Evolutionary conservation across 129 eudicot species (phyloP).

Genomic region (Artemisia annua): DNA sequence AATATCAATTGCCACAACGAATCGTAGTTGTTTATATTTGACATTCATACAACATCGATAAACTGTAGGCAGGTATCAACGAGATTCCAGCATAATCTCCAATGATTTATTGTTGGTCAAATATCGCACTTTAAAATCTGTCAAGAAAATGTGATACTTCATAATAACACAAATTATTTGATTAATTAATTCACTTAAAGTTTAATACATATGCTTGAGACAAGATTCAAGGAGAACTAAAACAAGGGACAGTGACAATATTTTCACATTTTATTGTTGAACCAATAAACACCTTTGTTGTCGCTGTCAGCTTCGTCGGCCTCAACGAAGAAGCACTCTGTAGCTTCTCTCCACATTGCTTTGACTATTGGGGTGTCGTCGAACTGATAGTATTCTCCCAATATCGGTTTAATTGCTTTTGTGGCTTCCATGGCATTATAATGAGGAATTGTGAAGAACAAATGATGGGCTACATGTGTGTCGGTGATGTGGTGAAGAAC

Average conservation of each 20-base stretch:
- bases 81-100: too few species aligned
- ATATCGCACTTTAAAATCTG: too few species aligned
- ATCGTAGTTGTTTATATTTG: too few species aligned
- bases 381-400: conserved; percentile 21
- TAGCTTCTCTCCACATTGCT: conserved; percentile 23
- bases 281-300: conserved; percentile 15
- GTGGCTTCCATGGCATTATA: conserved; percentile 19
- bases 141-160: too few species aligned
- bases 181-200: too few species aligned
- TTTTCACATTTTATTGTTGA: conserved; percentile 15
- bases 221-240: too few species aligned
- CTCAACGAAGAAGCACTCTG: conserved; percentile 23
- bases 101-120: too few species aligned
- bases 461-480: conserved; percentile 20
- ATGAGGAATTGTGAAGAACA: conserved; percentile 19
- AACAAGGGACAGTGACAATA: neutral
- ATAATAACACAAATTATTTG: too few species aligned
- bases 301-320: conserved; percentile 15
- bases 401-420: conserved; percentile 10
- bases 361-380: conserved; percentile 16
- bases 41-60: too few species aligned
- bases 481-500: conserved; percentile 22
- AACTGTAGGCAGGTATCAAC: too few species aligned
- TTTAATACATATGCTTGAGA: too few species aligned
- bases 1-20: too few species aligned